These are phyloP conservation scores for Colletotrichum nymphaeae DNA, from an alignment of 2,329 filamentous ascomycete species.

Conservation along the genomic window DNA sequence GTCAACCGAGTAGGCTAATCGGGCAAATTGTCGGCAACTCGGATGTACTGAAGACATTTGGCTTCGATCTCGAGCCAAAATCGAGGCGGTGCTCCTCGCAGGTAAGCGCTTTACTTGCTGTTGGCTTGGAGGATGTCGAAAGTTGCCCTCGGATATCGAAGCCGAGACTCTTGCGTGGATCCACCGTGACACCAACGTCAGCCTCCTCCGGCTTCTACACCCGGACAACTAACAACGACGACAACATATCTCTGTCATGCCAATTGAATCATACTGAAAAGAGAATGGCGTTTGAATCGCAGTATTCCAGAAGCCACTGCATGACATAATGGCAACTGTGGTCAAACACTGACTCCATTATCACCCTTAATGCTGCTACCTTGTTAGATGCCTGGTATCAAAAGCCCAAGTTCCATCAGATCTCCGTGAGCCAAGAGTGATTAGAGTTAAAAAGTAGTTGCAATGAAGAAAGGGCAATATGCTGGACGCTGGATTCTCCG, in stretches of 20 bases:
- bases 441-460: background rate
- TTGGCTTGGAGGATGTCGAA: background rate
- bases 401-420: background rate
- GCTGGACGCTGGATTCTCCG: background rate
- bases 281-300: too few species aligned
- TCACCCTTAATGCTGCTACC: too few species aligned
- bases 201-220: background rate
- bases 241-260: too few species aligned
- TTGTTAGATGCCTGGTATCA: background rate
- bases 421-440: background rate
- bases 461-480: background rate
- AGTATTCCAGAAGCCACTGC: too few species aligned
- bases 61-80: too few species aligned
- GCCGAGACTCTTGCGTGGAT: background rate
- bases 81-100: too few species aligned
- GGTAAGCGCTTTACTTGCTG: too few species aligned
- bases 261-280: too few species aligned
- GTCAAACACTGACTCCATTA: too few species aligned
- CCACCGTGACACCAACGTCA: background rate
- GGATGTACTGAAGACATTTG: too few species aligned
- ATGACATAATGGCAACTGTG: too few species aligned
- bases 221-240: background rate
- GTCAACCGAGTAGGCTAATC: background rate
- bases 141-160: constrained; percentile 6
- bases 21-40: background rate